Evolutionary conservation across 352 stramenopile genomes (phyloP).

Genomic region (Globisporangium polare): DNA sequence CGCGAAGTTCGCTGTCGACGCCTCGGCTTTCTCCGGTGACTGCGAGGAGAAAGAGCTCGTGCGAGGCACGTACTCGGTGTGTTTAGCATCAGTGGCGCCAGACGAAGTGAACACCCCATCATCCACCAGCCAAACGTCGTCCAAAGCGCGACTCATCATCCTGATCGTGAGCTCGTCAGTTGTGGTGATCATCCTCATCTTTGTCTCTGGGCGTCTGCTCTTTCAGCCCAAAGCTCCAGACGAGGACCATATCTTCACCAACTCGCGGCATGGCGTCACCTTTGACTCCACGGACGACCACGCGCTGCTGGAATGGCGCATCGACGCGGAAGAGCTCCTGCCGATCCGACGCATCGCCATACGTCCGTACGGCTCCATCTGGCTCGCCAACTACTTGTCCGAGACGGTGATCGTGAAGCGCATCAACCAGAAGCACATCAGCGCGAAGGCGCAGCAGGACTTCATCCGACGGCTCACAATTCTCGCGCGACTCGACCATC

Average conservation of each 20-base stretch:
- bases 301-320: conserved; percentile 10
- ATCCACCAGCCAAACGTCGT: not conserved
- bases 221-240: not conserved
- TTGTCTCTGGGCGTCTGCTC: conserved; percentile 2
- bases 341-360: conserved; percentile 16
- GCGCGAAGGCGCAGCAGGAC: conserved; percentile 11
- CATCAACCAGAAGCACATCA: conserved; percentile 22
- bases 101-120: not conserved
- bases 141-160: conserved; percentile 5
- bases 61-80: conserved; percentile 14
- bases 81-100: not conserved
- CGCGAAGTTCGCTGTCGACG: conserved; percentile 14
- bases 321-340: conserved; percentile 16
- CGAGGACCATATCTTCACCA: conserved; percentile 10
- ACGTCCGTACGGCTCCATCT: conserved; percentile 18
- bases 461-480: conserved; percentile 76
- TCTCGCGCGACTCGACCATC: conserved; percentile 53
- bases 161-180: conserved; percentile 12
- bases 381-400: conserved; percentile 15
- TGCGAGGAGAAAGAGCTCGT: conserved; percentile 13
- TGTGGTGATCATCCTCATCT: conserved; percentile 8
- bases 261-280: conserved; percentile 12
- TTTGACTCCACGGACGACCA: conserved; percentile 17
- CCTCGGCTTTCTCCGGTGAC: conserved; percentile 5
- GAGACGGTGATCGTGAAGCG: conserved; percentile 20